Percentiles rank a stretch among this genome's conserved stretches.
phyloP scores from a whole-genome alignment of 139 green algal genomes.

The Chlorella sp. region DNA sequence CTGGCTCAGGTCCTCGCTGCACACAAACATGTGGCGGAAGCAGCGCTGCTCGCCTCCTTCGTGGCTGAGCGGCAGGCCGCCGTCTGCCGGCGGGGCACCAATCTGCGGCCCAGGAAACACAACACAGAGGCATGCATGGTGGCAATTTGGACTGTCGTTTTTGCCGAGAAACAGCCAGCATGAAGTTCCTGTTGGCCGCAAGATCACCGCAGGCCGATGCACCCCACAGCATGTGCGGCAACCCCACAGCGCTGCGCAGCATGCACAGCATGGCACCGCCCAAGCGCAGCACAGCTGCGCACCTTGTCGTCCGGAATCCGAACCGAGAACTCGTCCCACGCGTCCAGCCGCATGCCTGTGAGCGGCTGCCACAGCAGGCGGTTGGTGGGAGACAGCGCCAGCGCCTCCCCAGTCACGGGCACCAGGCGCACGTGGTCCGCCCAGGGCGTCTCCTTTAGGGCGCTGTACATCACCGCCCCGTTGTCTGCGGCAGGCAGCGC shows the following conservation, averaged over 20 bases:
- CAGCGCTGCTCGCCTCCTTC: slow-evolving; percentile 1
- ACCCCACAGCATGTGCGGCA: too few relatives aligned
- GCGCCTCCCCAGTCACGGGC: neutral
- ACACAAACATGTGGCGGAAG: slow-evolving; percentile 4
- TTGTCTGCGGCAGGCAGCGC: neutral
- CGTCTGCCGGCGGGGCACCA: neutral
- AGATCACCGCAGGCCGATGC: too few relatives aligned
- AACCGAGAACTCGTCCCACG: neutral
- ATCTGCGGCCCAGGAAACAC: neutral
- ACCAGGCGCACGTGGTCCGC: neutral
- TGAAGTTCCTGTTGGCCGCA: too few relatives aligned
- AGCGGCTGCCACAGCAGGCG: neutral
- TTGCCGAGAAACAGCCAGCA: too few relatives aligned
- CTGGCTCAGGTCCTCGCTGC: neutral
- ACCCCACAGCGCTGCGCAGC: too few relatives aligned
- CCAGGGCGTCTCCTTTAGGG: neutral
- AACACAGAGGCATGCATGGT: too few relatives aligned
- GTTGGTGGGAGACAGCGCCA: neutral
- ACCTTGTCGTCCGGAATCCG: neutral
- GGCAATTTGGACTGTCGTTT: too few relatives aligned
- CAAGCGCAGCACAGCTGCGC: neutral
- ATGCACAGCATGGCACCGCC: neutral
- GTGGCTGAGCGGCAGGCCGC: neutral
- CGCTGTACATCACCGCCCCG: neutral
- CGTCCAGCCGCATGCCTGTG: neutral